These are phyloP conservation scores for Pleurotus pulmonarius DNA, from an alignment of 768 basidiomycete genomes.

Conservation along the genomic window DNA sequence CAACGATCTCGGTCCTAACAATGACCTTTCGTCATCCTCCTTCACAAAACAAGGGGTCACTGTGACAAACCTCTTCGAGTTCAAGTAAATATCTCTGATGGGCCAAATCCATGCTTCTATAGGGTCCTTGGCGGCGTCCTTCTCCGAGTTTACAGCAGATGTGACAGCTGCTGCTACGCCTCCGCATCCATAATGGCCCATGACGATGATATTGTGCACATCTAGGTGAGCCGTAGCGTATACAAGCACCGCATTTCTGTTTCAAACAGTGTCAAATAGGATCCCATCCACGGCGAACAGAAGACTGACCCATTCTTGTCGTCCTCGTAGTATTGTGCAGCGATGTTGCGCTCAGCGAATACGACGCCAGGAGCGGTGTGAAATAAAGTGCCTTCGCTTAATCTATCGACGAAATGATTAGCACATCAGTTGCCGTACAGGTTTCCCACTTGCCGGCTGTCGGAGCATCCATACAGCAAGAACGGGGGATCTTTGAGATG, in stretches of 20 bases:
- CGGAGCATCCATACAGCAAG: constrained; percentile 19
- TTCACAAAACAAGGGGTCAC: not conserved
- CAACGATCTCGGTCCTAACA: constrained; percentile 16
- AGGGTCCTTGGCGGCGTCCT: constrained; percentile 9
- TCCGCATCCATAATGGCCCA: constrained; percentile 23
- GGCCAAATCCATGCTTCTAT: constrained; percentile 21
- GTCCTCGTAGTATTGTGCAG: constrained; percentile 15
- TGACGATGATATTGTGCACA: constrained; percentile 19
- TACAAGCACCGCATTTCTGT: constrained; percentile 16
- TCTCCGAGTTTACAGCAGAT: constrained; percentile 7
- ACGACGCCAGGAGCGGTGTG: constrained; percentile 18
- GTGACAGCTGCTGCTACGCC: constrained; percentile 17
- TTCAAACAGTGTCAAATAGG: not conserved
- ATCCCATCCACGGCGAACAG: not conserved
- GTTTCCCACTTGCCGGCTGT: constrained; percentile 11
- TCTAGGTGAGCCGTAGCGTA: constrained; percentile 15
- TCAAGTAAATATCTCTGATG: constrained; percentile 17
- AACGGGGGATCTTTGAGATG: constrained; percentile 15
- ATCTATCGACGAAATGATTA: not conserved
- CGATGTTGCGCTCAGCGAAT: constrained; percentile 21
- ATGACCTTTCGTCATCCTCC: not conserved
- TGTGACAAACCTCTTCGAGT: constrained; percentile 14
- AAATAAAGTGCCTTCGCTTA: constrained; percentile 19
- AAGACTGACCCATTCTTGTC: constrained; percentile 16
- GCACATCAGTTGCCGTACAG: not conserved